These are phyloP conservation scores for Teunomyces gatunensis DNA, from an alignment of 805 yeast species.

Conservation along the genomic window DNA sequence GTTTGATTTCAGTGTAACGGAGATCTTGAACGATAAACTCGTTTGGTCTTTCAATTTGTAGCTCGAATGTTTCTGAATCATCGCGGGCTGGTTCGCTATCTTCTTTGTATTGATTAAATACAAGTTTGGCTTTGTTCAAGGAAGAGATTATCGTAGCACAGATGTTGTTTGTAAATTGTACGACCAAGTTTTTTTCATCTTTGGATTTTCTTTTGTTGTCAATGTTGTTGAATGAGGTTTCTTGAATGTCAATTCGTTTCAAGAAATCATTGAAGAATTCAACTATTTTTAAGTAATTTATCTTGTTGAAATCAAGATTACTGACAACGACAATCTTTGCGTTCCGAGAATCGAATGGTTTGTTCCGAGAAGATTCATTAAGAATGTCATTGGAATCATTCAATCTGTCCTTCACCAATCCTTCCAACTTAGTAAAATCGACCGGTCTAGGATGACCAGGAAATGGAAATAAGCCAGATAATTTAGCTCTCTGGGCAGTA, in stretches of 20 bases:
- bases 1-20: constrained; percentile 11
- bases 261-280: constrained; percentile 47
- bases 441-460: constrained; percentile 62
- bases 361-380: constrained; percentile 33
- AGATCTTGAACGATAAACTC: constrained; percentile 34
- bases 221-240: constrained; percentile 30
- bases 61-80: constrained; percentile 11
- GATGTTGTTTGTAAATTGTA: constrained; percentile 50
- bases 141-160: constrained; percentile 55
- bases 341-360: constrained; percentile 36
- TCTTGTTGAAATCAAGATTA: constrained; percentile 29
- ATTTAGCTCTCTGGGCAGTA: constrained; percentile 72
- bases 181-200: constrained; percentile 38
- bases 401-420: constrained; percentile 35
- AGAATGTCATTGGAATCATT: constrained; percentile 29
- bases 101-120: constrained; percentile 26
- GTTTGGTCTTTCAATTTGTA: constrained; percentile 28
- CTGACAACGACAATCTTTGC: constrained; percentile 31
- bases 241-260: constrained; percentile 41
- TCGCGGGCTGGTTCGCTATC: constrained; percentile 11
- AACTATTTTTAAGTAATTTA: constrained; percentile 38
- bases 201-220: constrained; percentile 33
- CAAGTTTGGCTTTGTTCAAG: constrained; percentile 33
- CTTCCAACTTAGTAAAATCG: constrained; percentile 39
- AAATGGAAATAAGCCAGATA: constrained; percentile 73